Percentiles rank a stretch among this genome's conserved stretches.
phyloP scores from a whole-genome alignment of 2,329 filamentous ascomycete genomes.

The Neofusicoccum sp. region DNA sequence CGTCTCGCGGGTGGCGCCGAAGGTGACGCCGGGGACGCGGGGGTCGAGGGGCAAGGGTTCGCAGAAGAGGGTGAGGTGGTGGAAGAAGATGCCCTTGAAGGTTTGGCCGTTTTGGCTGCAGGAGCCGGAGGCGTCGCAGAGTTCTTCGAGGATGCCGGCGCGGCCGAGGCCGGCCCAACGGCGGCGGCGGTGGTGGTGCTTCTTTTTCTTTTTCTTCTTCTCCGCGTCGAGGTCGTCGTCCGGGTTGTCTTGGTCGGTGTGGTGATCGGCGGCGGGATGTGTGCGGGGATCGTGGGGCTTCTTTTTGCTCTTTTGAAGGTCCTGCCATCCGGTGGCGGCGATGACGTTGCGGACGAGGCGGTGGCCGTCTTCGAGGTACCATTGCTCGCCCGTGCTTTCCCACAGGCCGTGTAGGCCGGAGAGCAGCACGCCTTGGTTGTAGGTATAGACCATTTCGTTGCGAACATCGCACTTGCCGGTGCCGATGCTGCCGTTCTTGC shows the following conservation, averaged over 20 bases:
- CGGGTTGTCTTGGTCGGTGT: conserved; percentile 26
- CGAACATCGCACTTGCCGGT: conserved; percentile 77
- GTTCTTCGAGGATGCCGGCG: conserved; percentile 79
- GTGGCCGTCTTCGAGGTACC: conserved; percentile 79
- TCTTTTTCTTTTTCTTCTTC: conserved; percentile 38
- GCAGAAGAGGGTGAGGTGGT: conserved; percentile 82
- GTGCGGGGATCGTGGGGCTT: conserved; percentile 9
- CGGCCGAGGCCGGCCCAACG: conserved; percentile 76
- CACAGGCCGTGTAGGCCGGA: conserved; percentile 81
- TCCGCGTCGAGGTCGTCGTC: background rate
- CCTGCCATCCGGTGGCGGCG: conserved; percentile 75
- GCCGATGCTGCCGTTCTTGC: conserved; percentile 57
- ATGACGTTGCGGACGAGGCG: conserved; percentile 74
- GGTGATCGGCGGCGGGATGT: conserved; percentile 47
- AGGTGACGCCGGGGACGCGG: conserved; percentile 49
- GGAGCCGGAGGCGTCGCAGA: conserved; percentile 71
- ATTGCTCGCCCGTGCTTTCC: conserved; percentile 71
- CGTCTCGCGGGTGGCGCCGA: conserved; percentile 35
- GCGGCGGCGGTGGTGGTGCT: background rate
- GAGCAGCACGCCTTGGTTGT: conserved; percentile 91
- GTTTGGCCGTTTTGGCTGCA: conserved; percentile 86
- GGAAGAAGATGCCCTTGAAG: conserved; percentile 95
- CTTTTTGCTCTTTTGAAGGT: conserved; percentile 34
- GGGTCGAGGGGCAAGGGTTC: conserved; percentile 57
- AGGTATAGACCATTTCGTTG: conserved; percentile 90